Base-by-base conservation (phyloP, 805 yeast species). In the Candida methanosorbosa region DNA sequence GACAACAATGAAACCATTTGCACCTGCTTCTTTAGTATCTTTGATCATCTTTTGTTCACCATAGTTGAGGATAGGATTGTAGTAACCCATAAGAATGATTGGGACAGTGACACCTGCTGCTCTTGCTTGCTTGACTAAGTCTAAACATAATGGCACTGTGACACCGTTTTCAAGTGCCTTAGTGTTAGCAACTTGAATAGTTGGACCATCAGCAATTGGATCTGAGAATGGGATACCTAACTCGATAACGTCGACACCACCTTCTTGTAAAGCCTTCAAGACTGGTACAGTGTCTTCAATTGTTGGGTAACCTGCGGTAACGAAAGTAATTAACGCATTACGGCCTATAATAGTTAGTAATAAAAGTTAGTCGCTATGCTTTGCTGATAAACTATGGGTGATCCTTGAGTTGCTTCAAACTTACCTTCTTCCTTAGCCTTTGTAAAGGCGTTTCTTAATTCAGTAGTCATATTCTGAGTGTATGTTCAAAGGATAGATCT, bases 191-290 rank as follows among this genome's bases (percentile, higher is more conserved):
- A 66, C 77, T 64, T 92, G 98, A 50, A 92, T 92, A 14, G 95
- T 85, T 27, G 97, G 95, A 32, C 99, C 99, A 59, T 92, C 99
- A 23, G 97, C 99, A 56, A 92, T 87, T 26, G 99, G 98, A 57
- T 92, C 99, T 17, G 95, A 81, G 58, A 92, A 92, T 32, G 99
- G 99, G 56, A 92, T 64, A 42, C 99, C 98, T 31, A 92, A 64
- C 63, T 92, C 99, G 46, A 92, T 85, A 41, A 92, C 72, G 54
- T 92, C 97, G 26, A 83, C 94, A 38, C 99, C 99, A 45, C 95
- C 97, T 20, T 74, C 83, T 64, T 92, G 97, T 64, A 92, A 75
- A 17, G 92, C 90, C 55, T 78, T 73, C 57, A 92, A 56, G 42
- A 88, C 74, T 7, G 94, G 94, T 33, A 92, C 67, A 2, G 98